Percentiles rank a stretch among this genome's conserved stretches.
Conservation (phyloP, 345 rosid genomes). For the Ailanthus altissimus region DNA sequence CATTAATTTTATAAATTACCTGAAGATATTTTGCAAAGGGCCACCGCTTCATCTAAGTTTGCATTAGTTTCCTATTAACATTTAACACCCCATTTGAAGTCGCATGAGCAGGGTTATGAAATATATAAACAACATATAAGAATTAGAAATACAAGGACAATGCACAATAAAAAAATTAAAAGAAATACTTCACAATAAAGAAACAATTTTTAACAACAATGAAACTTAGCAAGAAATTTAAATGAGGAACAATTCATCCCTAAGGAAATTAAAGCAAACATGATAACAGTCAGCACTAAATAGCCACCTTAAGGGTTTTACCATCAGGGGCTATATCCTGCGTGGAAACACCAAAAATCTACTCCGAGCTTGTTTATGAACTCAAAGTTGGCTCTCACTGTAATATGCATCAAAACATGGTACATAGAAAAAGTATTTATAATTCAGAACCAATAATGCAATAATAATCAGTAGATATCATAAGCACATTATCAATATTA, state of each 20-base stretch:
- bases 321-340: slow-evolving; percentile 96
- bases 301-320: slow-evolving; percentile 63
- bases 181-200: no score
- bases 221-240: neutral
- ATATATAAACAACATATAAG: neutral
- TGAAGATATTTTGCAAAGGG: slow-evolving; percentile 95
- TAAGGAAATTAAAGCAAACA: slow-evolving; percentile 2
- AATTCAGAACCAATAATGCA: neutral
- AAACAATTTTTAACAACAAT: neutral
- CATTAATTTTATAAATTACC: slow-evolving; percentile 22
- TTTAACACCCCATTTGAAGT: neutral
- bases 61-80: slow-evolving; percentile 70
- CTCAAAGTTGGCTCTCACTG: slow-evolving; percentile 99
- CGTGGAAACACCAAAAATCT: slow-evolving; percentile 96
- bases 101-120: neutral
- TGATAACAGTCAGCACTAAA: neutral
- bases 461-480: neutral
- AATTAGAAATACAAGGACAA: neutral
- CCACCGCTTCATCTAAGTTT: slow-evolving; percentile 89
- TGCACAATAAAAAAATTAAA: neutral
- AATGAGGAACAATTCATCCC: neutral
- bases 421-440: neutral
- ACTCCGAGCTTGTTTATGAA: slow-evolving; percentile 90
- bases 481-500: slow-evolving; percentile 35
- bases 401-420: slow-evolving; percentile 15